Base-by-base conservation (phyloP, 129 eudicot genomes). In the Helichrysum umbraculigerum region DNA sequence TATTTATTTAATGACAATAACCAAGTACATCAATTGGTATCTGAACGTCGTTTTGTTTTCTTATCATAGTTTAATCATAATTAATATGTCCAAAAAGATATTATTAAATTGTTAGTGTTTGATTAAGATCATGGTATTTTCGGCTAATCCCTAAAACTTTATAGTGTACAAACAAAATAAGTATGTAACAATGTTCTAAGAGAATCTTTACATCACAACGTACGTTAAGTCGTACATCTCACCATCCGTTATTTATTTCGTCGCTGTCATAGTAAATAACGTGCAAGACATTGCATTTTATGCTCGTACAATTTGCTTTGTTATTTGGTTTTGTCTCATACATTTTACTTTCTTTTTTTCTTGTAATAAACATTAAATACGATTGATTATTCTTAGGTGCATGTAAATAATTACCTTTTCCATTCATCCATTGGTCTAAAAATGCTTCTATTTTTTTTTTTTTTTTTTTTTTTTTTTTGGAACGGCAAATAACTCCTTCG, bases 221-320 rank as follows among this genome's bases (percentile, higher is more conserved):
- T 79, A 79, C 82, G 82, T 79, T 57, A 79, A 50, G 77, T 79
- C n/a, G n/a, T n/a, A 71, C 72, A 29, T 15, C 63, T 52, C 63
- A 78, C 62, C 42, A 9, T 78, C 22, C 16, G 14, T 44, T 78
- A 4, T 6, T 14, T 52, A 68, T n/a, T n/a, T n/a, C 32, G 32
- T 30, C 1, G 1, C 1, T 30, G 2, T 1, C 82, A 71, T 71
- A 28, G 77, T 71, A 71, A 79, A 56, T 71, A 54, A 39, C 82
- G 82, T 72, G 78, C 58, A 64, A 28, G 34, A 35, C 42, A 52
- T 39, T 59, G 60, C 28, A 52, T 63, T 51, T 20, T 71, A 37
- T 44, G n/a, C n/a, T n/a, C n/a, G n/a, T n/a, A n/a, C n/a, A n/a
- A n/a, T n/a, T n/a, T n/a, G n/a, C n/a, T n/a, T n/a, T n/a, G n/a